These are phyloP conservation scores for Phialophora tarda DNA, from an alignment of 2,329 filamentous ascomycete species.

Conservation along the genomic window DNA sequence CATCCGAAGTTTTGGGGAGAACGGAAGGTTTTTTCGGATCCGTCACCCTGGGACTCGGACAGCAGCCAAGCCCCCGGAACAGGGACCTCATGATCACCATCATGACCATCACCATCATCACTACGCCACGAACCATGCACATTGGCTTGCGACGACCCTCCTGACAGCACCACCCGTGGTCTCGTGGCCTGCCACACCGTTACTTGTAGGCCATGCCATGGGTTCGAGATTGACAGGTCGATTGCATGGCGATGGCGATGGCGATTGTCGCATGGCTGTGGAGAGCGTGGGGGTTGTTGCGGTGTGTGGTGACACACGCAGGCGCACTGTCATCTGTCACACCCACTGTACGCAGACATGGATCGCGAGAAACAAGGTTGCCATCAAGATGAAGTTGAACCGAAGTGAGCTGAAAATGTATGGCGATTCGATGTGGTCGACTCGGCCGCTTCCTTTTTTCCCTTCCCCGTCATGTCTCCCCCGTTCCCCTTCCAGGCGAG, in stretches of 20 bases:
- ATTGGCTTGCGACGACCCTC: background rate
- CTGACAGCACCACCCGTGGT: background rate
- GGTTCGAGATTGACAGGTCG: slow-evolving; percentile 21
- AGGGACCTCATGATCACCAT: background rate
- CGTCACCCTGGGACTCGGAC: background rate
- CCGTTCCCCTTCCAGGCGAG: background rate
- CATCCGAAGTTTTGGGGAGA: background rate
- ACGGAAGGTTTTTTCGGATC: background rate
- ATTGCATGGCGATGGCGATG: background rate
- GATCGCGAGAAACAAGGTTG: background rate
- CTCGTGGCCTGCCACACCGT: slow-evolving; percentile 2
- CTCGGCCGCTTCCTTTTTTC: background rate
- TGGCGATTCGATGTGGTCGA: background rate
- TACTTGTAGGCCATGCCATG: background rate
- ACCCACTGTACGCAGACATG: too few relatives aligned
- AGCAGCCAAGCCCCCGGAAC: background rate
- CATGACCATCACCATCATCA: background rate
- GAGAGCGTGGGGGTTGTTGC: background rate
- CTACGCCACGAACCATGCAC: background rate
- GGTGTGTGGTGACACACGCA: background rate
- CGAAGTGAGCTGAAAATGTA: background rate
- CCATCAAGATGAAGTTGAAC: background rate
- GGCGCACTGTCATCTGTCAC: background rate
- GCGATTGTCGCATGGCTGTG: slow-evolving; percentile 4
- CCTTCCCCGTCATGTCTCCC: background rate